Conservation (phyloP, 208 protist genomes). For the Wallacemonas sp. region DNA sequence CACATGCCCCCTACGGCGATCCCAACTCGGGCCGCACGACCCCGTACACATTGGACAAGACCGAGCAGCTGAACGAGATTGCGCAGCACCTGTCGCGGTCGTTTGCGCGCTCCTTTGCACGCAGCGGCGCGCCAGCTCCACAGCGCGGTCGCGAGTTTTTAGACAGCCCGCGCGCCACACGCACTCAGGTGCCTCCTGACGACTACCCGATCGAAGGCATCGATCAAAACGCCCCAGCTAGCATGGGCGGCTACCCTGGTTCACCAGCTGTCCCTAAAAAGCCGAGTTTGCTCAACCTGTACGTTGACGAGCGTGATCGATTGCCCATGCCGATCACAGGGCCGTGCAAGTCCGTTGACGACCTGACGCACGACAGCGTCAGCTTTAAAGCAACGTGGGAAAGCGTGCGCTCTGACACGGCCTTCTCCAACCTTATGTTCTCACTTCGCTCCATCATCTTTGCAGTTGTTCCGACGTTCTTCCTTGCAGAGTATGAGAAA, state of each 20-base stretch:
- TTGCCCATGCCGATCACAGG: conserved; percentile 16
- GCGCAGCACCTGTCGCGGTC: conserved; percentile 21
- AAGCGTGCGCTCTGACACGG: conserved; percentile 31
- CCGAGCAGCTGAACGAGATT: conserved; percentile 24
- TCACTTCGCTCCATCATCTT: conserved; percentile 50
- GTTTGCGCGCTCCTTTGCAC: conserved; percentile 23
- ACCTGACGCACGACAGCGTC: conserved; percentile 43
- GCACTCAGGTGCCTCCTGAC: background rate
- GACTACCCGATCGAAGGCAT: conserved; percentile 7
- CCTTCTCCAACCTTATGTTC: conserved; percentile 38
- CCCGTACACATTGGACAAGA: conserved; percentile 7
- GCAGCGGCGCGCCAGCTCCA: background rate
- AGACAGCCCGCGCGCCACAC: conserved; percentile 10
- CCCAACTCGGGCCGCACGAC: background rate
- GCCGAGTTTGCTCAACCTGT: background rate
- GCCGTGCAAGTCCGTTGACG: conserved; percentile 9
- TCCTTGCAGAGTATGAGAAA: conserved; percentile 33
- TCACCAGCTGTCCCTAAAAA: background rate
- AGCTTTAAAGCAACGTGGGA: conserved; percentile 37
- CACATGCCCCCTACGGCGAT: conserved; percentile 11
- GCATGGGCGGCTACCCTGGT: no score
- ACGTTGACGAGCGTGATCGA: conserved; percentile 9
- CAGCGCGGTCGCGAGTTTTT: background rate
- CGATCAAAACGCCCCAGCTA: background rate
- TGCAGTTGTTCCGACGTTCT: conserved; percentile 40